These are phyloP conservation scores for Platismatia glauca DNA, from an alignment of 495 filamentous ascomycete species.

Conservation along the genomic window DNA sequence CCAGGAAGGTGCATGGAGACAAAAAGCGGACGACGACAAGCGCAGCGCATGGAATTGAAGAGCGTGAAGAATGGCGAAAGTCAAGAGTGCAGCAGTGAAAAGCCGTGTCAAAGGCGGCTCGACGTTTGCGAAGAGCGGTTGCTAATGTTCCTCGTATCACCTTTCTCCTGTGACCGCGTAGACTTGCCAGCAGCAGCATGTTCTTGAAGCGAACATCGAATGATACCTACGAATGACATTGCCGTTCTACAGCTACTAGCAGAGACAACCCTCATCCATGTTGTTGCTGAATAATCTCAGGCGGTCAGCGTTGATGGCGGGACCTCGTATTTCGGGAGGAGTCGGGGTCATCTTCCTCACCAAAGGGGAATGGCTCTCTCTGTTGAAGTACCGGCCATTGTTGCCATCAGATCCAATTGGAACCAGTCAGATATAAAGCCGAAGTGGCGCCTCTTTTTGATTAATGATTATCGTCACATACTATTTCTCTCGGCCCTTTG, in stretches of 20 bases:
- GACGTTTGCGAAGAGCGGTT: not conserved
- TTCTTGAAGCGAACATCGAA: too few relatives aligned
- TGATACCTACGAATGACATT: too few relatives aligned
- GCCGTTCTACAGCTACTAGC: too few relatives aligned
- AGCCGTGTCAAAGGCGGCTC: not conserved
- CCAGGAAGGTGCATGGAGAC: not conserved
- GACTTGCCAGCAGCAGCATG: not conserved
- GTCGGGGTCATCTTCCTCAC: too few relatives aligned
- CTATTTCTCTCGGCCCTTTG: not conserved
- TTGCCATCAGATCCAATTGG: not conserved
- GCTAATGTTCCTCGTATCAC: not conserved
- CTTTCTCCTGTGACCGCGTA: not conserved
- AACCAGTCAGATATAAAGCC: not conserved
- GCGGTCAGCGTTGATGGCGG: not conserved
- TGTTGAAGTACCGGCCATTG: not conserved
- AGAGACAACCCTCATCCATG: too few relatives aligned
- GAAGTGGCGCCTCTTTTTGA: slow-evolving; percentile 1
- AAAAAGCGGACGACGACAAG: not conserved
- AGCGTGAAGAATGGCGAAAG: not conserved
- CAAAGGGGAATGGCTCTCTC: too few relatives aligned
- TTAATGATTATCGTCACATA: too few relatives aligned
- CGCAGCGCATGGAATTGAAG: not conserved
- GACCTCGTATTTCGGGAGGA: not conserved
- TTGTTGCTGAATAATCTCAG: not conserved
- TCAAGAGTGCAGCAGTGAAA: not conserved